Percentiles rank a stretch among this genome's conserved stretches.
Conservation (phyloP, 805 yeast species). For the Candida golubevii region DNA sequence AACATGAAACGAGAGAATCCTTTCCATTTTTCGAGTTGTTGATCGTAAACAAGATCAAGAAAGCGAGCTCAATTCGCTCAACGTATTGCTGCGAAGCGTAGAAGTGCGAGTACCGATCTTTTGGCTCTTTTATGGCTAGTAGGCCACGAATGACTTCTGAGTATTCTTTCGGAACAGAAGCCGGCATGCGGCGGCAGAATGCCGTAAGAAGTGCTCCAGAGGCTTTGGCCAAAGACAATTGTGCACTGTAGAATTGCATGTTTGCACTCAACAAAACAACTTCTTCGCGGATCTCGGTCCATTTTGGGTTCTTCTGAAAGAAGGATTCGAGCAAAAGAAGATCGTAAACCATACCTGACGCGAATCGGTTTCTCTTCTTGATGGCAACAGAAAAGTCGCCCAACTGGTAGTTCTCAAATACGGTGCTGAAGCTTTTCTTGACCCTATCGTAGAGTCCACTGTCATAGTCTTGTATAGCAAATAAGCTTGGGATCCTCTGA, state of each 20-base stretch:
- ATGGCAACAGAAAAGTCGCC: constrained; percentile 48
- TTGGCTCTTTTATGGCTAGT: constrained; percentile 47
- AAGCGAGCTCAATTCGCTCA: constrained; percentile 63
- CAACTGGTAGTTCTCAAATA: constrained; percentile 46
- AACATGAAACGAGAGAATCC: constrained; percentile 26
- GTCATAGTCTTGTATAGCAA: constrained; percentile 45
- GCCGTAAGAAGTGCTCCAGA: constrained; percentile 77
- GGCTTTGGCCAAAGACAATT: constrained; percentile 64
- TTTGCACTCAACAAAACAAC: constrained; percentile 58
- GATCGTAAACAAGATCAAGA: constrained; percentile 46
- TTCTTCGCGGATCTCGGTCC: constrained; percentile 38
- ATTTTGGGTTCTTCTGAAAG: constrained; percentile 33
- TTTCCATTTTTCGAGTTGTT: constrained; percentile 27
- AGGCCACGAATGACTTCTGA: constrained; percentile 41
- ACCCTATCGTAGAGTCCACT: constrained; percentile 43
- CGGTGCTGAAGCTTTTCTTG: constrained; percentile 40
- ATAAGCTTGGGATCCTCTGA: constrained; percentile 25
- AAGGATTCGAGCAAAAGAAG: constrained; percentile 58
- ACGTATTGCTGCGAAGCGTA: constrained; percentile 47
- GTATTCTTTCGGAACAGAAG: constrained; percentile 14
- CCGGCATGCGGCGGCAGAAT: constrained; percentile 39
- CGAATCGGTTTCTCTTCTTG: constrained; percentile 45
- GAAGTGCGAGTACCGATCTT: constrained; percentile 46
- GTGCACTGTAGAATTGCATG: constrained; percentile 60
- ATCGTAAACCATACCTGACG: constrained; percentile 53